phyloP scores from a whole-genome alignment of 2,329 filamentous ascomycete species.

The Fusarium palustre region DNA sequence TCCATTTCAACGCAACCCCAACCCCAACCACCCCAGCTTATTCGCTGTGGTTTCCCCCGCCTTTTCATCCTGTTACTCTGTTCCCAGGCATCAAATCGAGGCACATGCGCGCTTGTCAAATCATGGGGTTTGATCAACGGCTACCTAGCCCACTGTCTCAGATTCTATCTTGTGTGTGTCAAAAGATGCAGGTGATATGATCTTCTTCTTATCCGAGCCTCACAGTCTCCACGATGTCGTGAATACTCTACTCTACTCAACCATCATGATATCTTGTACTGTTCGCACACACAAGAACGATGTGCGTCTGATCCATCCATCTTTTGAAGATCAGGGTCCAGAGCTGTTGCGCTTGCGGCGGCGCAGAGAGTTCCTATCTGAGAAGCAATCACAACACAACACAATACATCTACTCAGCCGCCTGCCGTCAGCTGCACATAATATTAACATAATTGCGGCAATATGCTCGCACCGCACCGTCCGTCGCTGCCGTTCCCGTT shows the following conservation, averaged over 20 bases:
- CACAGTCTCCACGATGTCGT: slow-evolving; percentile 6
- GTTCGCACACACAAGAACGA: neutral
- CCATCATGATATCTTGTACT: neutral
- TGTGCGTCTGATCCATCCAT: neutral
- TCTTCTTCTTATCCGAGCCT: neutral
- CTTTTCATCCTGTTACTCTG: neutral
- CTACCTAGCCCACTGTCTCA: slow-evolving; percentile 25
- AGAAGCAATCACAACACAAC: neutral
- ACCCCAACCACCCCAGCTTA: slow-evolving; percentile 15
- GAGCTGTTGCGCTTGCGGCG: slow-evolving; percentile 8
- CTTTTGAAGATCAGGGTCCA: slow-evolving; percentile 27
- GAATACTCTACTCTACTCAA: neutral
- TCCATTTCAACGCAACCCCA: neutral
- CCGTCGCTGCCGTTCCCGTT: slow-evolving; percentile 1
- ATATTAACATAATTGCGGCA: neutral
- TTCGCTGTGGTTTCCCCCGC: neutral
- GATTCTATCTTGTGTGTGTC: slow-evolving; percentile 20
- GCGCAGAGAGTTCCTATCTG: slow-evolving; percentile 8
- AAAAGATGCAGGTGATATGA: slow-evolving; percentile 31
- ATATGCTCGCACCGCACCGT: neutral
- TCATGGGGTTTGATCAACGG: slow-evolving; percentile 36
- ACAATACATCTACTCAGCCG: slow-evolving; percentile 9
- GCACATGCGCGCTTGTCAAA: slow-evolving; percentile 35
- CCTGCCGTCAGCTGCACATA: slow-evolving; percentile 30
- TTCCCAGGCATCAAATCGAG: neutral